These are phyloP conservation scores for Mycena galopus DNA, from an alignment of 768 basidiomycete genomes.

Conservation along the genomic window DNA sequence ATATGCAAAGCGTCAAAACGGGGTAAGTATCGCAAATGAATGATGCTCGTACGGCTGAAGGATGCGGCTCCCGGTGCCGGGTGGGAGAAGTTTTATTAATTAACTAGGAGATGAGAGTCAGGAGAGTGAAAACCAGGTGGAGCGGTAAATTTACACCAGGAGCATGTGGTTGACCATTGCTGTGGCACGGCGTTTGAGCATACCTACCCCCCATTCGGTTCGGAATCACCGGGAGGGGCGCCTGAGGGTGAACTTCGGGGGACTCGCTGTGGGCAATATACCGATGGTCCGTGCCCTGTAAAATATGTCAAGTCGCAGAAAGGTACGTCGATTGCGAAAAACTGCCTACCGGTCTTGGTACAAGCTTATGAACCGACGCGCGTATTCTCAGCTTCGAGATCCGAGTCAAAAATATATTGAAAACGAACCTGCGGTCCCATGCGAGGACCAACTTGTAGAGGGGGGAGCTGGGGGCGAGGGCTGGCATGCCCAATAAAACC, in stretches of 20 bases:
- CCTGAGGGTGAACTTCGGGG: neutral
- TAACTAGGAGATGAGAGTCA: constrained; percentile 2
- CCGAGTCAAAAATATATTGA: neutral
- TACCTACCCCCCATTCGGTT: constrained; percentile 36
- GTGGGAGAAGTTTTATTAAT: neutral
- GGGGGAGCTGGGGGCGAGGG: constrained; percentile 8
- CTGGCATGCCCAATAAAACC: neutral
- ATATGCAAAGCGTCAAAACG: neutral
- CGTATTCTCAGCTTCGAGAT: neutral
- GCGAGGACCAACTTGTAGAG: constrained; percentile 22
- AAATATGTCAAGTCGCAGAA: neutral
- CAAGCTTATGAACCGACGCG: neutral
- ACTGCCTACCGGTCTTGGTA: constrained; percentile 7
- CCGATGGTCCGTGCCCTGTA: constrained; percentile 5
- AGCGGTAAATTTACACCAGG: constrained; percentile 24
- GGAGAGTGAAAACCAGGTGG: neutral
- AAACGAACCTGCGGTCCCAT: constrained; percentile 15
- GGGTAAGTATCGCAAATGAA: neutral
- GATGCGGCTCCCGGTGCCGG: constrained; percentile 1
- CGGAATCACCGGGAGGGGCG: constrained; percentile 20
- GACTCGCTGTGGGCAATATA: neutral
- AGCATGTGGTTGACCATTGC: constrained; percentile 36
- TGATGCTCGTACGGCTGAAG: neutral
- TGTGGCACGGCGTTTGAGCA: constrained; percentile 34
- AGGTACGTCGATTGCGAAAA: neutral